Evolutionary conservation across 306 rosid genomes (phyloP), one percentile per base, ranked within the genome.

Genomic region (Corylus avellana): DNA sequence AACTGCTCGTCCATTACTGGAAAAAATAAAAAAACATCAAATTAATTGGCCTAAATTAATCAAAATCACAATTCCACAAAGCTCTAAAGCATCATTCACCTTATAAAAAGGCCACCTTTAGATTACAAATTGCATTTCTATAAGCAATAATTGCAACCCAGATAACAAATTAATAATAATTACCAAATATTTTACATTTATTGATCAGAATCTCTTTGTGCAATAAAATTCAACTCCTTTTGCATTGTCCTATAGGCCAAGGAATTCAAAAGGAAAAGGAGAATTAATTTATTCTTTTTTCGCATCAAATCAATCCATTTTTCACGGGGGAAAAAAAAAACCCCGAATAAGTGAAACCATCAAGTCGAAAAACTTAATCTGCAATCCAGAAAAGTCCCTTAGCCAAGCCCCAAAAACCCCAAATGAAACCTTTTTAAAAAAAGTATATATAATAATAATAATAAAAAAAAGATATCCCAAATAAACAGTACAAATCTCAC

Each of bases 1-100:
- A 89, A 89, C 53, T 89, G 90, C 86, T 89, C 92, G 54, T 89
- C 92, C 90, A 89, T 89, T 27, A 29, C 85, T 84, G 42, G 78
- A 55, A 73, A 37, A 62, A 42, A 39, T 10, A 74, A 56, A 18
- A 35, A 6, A 44, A 18, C 6, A 67, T 12, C 51, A 4, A n/a
- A 67, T 66, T 10, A 17, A 39, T 17, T 8, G 0, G 5, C 4
- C 11, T 3, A 59, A 37, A 66, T 17, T 1, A 7, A 16, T 1
- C 8, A 18, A 35, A 14, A 7, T 1, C 9, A 14, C 12, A 37
- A 35, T 3, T 35, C 72, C 17, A 25, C 10, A 42, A 37, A 37
- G 27, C 12, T 0, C 20, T 3, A 67, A 39, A 16, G 2, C 16
- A 67, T 67, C 72, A 67, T 7, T 67, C 37, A 67, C 22, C 48